phyloP scores from a whole-genome alignment of 2,329 filamentous ascomycete genomes.

The Diaporthe sp. region DNA sequence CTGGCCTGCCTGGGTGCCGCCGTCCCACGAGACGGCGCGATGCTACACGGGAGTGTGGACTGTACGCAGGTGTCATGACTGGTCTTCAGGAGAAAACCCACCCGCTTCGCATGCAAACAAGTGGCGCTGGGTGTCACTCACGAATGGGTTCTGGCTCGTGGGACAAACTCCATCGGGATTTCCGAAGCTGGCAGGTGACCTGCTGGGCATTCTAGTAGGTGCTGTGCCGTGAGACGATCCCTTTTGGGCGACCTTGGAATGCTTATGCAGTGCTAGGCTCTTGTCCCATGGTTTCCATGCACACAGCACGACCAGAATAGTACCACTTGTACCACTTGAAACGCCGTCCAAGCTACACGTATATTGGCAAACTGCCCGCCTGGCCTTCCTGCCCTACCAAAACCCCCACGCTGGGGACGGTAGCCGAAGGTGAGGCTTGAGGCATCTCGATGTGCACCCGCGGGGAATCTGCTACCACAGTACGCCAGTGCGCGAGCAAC shows the following conservation, averaged over 20 bases:
- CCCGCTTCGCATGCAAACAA: neutral
- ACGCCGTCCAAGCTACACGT: slow-evolving; percentile 11
- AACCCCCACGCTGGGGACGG: neutral
- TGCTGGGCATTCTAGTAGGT: neutral
- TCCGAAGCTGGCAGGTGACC: slow-evolving; percentile 1
- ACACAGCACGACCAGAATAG: slow-evolving; percentile 3
- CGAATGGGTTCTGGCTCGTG: neutral
- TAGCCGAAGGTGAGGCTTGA: slow-evolving; percentile 3
- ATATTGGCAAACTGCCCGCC: neutral
- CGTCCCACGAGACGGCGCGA: neutral
- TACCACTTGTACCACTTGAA: neutral
- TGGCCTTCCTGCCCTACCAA: neutral
- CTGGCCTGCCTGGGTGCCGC: neutral
- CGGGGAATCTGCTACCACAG: neutral
- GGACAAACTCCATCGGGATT: slow-evolving; percentile 4
- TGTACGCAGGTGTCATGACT: neutral
- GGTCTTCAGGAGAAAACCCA: neutral
- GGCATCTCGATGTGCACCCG: slow-evolving; percentile 8
- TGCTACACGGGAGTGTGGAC: neutral
- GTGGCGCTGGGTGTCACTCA: neutral
- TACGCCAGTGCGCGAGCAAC: neutral
- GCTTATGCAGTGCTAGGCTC: neutral
- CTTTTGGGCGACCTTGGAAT: neutral
- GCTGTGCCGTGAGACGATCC: neutral
- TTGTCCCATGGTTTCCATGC: neutral